Evolutionary conservation across 345 rosid genomes (phyloP).

Genomic region (Turritis glabra): DNA sequence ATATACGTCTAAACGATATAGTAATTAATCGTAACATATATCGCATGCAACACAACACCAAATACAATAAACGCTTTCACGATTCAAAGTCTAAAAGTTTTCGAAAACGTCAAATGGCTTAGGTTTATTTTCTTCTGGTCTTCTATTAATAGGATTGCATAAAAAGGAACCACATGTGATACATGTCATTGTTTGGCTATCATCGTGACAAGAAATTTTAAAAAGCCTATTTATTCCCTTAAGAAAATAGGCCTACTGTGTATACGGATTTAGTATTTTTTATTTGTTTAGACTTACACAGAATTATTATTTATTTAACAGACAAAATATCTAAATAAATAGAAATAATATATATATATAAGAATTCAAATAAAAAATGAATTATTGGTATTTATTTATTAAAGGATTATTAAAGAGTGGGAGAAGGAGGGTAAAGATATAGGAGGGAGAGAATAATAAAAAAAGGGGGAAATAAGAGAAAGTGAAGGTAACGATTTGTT

Average conservation of each 20-base stretch:
- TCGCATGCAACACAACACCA: not conserved
- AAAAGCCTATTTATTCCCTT: constrained; percentile 17
- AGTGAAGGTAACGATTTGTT: constrained; percentile 30
- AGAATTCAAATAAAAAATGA: not conserved
- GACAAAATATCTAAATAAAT: not conserved
- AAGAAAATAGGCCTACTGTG: not conserved
- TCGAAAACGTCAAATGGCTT: constrained; percentile 18
- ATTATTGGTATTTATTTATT: constrained; percentile 18
- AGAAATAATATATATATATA: not conserved
- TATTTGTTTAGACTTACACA: not conserved
- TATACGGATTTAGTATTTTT: constrained; percentile 12
- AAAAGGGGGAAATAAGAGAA: constrained; percentile 1
- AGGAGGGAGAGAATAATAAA: not conserved
- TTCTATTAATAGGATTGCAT: constrained; percentile 27
- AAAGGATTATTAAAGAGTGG: not conserved
- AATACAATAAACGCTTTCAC: not conserved
- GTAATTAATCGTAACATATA: no score
- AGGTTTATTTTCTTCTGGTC: not conserved
- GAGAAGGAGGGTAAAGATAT: constrained; percentile 22
- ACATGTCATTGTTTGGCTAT: constrained; percentile 37
- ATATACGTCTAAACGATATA: no score
- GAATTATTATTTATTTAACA: not conserved
- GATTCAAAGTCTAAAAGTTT: not conserved
- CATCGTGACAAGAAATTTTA: constrained; percentile 1
- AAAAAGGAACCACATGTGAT: constrained; percentile 36